Base-by-base conservation (phyloP, 1,284 basidiomycete genomes). In the Cryptococcus sp. region DNA sequence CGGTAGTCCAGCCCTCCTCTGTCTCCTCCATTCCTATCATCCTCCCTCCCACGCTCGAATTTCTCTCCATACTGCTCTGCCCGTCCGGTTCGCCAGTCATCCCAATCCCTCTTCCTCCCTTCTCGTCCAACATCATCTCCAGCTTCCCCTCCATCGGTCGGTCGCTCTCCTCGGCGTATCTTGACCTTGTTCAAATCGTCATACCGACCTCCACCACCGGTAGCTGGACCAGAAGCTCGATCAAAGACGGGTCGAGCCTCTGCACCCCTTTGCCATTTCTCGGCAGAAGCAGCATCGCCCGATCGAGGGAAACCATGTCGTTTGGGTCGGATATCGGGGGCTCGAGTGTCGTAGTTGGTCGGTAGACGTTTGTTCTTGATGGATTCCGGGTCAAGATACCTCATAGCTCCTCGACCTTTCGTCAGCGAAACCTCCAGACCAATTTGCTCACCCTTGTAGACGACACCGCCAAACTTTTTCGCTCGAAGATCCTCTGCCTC, bases 331-430 rank as follows among this genome's bases (percentile, higher is more conserved):
- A 45, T 48, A 45, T 65, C 62, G 18, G 54, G 56, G 5, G 37
- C 34, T 2, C 64, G 57, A 1, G 62, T 46, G 50, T 59, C 55
- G 51, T 54, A 68, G 51, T 71, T 68, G 0, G 48, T 26, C 7
- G 62, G 62, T 23, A 60, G 42, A 14, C 43, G 45, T 4, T 47
- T 45, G 6, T 43, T 36, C 4, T 43, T 24, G n/a, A 54, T 31
- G 2, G 61, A 50, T 44, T 74, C 72, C 0, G 71, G 72, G 49
- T 74, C 72, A 12, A 68, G 55, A 52, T 69, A 74, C 1, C 69
- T 59, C 72, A 74, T 74, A 9, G 66, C 45, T 2, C 72, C 72
- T 36, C 72, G 66, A 9, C 72, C 71, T 73, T 42, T 25, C 11
- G 16, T 22, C 18, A 31, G 32, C 23, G 16, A 32, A 32, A 16